Percentiles rank a stretch among this genome's conserved stretches.
Evolutionary conservation across 768 basidiomycete genomes (phyloP).

Genomic region (Suillus bovinus): DNA sequence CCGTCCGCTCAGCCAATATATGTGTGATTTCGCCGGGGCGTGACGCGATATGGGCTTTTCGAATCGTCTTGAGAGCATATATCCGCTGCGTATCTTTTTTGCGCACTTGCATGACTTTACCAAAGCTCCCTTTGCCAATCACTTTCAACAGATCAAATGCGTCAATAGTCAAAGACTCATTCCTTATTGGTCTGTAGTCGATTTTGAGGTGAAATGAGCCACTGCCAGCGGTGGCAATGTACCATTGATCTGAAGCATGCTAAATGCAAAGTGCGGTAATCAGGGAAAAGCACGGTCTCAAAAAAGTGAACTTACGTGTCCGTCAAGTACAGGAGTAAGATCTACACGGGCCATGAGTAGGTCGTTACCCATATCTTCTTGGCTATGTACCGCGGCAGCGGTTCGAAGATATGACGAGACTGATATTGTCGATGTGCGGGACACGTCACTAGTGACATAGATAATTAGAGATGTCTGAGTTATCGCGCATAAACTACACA

Average conservation of each 20-base stretch:
- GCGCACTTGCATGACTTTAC: conserved; percentile 99
- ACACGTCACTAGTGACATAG: conserved; percentile 76
- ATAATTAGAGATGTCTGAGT: conserved; percentile 10
- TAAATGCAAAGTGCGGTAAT: conserved; percentile 28
- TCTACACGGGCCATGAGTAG: conserved; percentile 91
- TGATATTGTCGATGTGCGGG: conserved; percentile 88
- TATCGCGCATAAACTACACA: conserved; percentile 42
- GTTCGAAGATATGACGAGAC: conserved; percentile 92
- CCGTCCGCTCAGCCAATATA: conserved; percentile 95
- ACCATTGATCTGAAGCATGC: conserved; percentile 92
- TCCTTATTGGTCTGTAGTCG: conserved; percentile 85
- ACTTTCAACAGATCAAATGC: conserved; percentile 97
- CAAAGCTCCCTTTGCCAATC: conserved; percentile 96
- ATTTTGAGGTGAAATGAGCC: conserved; percentile 97
- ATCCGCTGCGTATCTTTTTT: conserved; percentile 98
- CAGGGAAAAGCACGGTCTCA: conserved; percentile 12
- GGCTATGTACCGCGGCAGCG: conserved; percentile 64
- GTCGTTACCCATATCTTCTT: conserved; percentile 98
- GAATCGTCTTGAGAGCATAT: conserved; percentile 97
- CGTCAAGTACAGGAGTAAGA: conserved; percentile 80
- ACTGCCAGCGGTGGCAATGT: conserved; percentile 74
- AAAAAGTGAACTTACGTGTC: conserved; percentile 51
- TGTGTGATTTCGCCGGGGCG: conserved; percentile 97
- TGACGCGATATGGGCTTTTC: conserved; percentile 96
- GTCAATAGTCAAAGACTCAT: conserved; percentile 90